phyloP scores from a whole-genome alignment of 257 asterid species.

The Solanum bulbocastanum region DNA sequence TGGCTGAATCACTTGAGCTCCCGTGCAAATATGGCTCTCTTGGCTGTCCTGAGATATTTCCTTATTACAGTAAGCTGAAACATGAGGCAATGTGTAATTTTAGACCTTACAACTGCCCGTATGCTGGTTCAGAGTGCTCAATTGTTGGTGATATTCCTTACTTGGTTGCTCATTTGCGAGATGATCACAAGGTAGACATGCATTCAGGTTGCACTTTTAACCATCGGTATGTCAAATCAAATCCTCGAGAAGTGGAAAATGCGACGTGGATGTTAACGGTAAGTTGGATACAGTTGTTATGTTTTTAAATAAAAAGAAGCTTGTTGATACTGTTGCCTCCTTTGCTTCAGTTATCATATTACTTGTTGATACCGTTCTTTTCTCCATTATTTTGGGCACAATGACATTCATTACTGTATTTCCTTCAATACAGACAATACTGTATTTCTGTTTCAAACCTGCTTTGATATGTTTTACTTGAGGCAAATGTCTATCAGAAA shows the following conservation, averaged over 20 bases:
- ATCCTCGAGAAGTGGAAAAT: constrained; percentile 47
- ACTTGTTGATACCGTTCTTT: neutral
- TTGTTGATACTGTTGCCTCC: neutral
- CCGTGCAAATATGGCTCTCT: constrained; percentile 38
- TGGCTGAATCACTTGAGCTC: constrained; percentile 46
- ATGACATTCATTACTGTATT: neutral
- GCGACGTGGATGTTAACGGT: constrained; percentile 63
- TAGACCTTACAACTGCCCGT: constrained; percentile 51
- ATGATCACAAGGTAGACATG: constrained; percentile 55
- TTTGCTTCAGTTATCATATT: neutral
- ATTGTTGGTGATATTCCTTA: constrained; percentile 33
- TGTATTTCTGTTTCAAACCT: neutral
- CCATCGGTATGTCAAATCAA: constrained; percentile 52
- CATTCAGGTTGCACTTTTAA: constrained; percentile 55
- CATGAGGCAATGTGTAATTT: constrained; percentile 39
- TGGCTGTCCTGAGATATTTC: constrained; percentile 16
- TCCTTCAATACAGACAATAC: neutral
- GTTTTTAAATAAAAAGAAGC: neutral
- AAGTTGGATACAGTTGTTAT: constrained; percentile 3
- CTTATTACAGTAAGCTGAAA: constrained; percentile 39
- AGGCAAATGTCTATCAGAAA: neutral
- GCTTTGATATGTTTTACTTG: neutral
- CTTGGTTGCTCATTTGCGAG: constrained; percentile 36
- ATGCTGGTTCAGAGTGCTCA: constrained; percentile 52
- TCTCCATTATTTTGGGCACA: neutral